phyloP scores from a whole-genome alignment of 208 protist species.

The Spongospora subterranea region DNA sequence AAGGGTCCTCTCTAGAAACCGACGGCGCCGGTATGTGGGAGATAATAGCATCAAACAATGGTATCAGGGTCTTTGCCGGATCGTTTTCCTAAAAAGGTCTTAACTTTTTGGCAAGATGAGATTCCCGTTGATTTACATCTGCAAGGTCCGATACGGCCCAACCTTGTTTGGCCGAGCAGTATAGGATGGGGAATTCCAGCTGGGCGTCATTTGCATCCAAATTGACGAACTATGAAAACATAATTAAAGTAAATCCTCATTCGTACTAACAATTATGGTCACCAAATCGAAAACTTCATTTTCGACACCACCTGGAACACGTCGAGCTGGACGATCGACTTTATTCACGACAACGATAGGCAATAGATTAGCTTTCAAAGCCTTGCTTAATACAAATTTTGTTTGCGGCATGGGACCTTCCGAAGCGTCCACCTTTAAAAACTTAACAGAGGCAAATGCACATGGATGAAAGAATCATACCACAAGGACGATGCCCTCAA shows the following conservation, averaged over 20 bases:
- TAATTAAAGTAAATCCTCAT: background rate
- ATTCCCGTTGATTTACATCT: background rate
- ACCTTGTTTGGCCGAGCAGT: constrained; percentile 66
- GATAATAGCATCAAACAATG: constrained; percentile 27
- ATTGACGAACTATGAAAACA: constrained; percentile 32
- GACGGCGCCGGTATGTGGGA: background rate
- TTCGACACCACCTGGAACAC: background rate
- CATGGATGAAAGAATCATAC: constrained; percentile 1
- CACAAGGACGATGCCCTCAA: constrained; percentile 62
- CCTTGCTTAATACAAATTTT: constrained; percentile 96
- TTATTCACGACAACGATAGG: constrained; percentile 97
- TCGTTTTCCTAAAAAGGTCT: constrained; percentile 27
- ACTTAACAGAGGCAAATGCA: background rate
- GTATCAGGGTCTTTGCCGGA: background rate
- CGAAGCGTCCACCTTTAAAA: constrained; percentile 78
- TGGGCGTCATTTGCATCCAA: constrained; percentile 85
- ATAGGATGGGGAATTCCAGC: constrained; percentile 92
- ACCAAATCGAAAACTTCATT: constrained; percentile 47
- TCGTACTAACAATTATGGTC: background rate
- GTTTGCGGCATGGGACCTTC: constrained; percentile 95
- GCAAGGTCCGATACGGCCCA: constrained; percentile 13
- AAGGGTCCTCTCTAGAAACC: background rate
- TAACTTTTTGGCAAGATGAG: background rate
- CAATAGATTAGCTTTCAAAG: constrained; percentile 85
- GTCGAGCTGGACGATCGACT: constrained; percentile 83